phyloP scores from a whole-genome alignment of 1,139 yeast species.

The Hansenula lynferdii region DNA sequence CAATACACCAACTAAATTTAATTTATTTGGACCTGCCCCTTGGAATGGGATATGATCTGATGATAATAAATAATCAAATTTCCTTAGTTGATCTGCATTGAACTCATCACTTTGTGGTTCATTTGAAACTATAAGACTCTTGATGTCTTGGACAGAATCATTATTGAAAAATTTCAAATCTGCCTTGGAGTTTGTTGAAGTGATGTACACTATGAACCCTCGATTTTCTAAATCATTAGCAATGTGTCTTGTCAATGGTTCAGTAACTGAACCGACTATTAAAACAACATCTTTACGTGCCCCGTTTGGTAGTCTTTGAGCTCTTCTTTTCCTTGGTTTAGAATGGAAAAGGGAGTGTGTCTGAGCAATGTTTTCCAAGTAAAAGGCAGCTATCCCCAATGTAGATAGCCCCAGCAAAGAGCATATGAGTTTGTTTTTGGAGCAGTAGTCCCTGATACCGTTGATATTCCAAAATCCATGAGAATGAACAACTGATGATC shows the following conservation, averaged over 20 bases:
- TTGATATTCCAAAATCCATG: background rate
- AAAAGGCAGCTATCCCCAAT: background rate
- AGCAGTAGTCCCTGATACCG: background rate
- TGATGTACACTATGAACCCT: constrained; percentile 76
- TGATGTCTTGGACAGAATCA: constrained; percentile 49
- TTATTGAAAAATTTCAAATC: constrained; percentile 57
- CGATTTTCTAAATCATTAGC: constrained; percentile 72
- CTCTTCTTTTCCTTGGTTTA: constrained; percentile 39
- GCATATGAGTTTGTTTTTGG: background rate
- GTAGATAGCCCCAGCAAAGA: background rate
- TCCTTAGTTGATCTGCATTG: constrained; percentile 32
- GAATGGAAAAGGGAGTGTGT: background rate
- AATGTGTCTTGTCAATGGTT: constrained; percentile 64
- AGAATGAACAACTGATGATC: background rate
- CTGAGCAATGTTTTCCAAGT: background rate
- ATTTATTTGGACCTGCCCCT: constrained; percentile 41
- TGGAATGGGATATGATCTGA: constrained; percentile 30
- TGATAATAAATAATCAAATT: constrained; percentile 33
- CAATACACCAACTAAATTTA: constrained; percentile 52
- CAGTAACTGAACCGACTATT: constrained; percentile 73
- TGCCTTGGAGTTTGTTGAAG: constrained; percentile 54
- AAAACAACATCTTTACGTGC: constrained; percentile 72
- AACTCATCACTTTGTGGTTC: constrained; percentile 33
- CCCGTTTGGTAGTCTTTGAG: constrained; percentile 59
- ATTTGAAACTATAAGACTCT: constrained; percentile 46